A percentile compares a stretch with the other conserved stretches of the same genome.
phyloP scores from a whole-genome alignment of 805 yeast genomes.

The Lipomyces orientalis region DNA sequence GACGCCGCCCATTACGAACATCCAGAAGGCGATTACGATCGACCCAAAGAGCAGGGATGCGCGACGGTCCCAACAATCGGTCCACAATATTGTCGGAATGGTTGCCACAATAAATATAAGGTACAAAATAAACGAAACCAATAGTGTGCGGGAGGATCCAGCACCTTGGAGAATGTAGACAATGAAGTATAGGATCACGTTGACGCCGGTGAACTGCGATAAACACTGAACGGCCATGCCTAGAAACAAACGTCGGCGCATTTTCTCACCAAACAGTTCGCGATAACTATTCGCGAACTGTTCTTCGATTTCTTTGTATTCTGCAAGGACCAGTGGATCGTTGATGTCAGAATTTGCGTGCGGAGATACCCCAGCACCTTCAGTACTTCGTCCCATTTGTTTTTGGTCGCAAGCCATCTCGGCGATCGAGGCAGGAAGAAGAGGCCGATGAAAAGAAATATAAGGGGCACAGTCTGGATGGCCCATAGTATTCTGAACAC shows the following conservation, averaged over 20 bases:
- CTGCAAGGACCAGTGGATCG: constrained; percentile 68
- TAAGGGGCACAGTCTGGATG: constrained; percentile 75
- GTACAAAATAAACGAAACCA: not conserved
- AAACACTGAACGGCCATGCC: constrained; percentile 90
- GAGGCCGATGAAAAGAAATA: constrained; percentile 70
- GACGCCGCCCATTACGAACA: constrained; percentile 53
- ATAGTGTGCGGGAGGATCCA: not conserved
- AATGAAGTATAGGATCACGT: constrained; percentile 71
- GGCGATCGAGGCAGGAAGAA: constrained; percentile 85
- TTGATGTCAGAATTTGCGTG: constrained; percentile 82
- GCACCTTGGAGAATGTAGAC: constrained; percentile 49
- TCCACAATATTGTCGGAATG: constrained; percentile 86
- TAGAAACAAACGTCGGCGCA: constrained; percentile 86
- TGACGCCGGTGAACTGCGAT: constrained; percentile 96
- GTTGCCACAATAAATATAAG: constrained; percentile 56
- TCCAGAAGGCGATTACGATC: constrained; percentile 74
- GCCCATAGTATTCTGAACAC: constrained; percentile 48
- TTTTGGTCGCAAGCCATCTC: constrained; percentile 84
- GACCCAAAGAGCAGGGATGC: constrained; percentile 83
- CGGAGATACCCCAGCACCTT: constrained; percentile 82
- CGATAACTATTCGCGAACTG: constrained; percentile 51
- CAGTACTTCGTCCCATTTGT: constrained; percentile 58
- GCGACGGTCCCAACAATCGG: constrained; percentile 88
- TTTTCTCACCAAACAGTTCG: constrained; percentile 41
- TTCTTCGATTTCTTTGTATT: constrained; percentile 80